A percentile compares a stretch with the other conserved stretches of the same genome.
Evolutionary conservation across 106 monocot genomes (phyloP).

Genomic region (Cymbidium sinense): DNA sequence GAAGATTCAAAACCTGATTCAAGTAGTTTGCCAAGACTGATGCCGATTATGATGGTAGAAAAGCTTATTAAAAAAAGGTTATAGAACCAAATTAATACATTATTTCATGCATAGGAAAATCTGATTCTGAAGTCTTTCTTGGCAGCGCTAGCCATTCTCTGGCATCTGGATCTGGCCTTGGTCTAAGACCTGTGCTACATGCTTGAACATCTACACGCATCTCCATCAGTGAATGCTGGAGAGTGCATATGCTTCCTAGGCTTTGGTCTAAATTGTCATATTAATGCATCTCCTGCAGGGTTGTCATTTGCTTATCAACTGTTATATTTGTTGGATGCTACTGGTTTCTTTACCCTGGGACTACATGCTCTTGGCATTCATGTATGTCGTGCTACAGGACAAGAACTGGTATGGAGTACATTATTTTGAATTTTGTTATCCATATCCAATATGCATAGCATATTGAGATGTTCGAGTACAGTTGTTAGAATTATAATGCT

Average conservation of each 20-base stretch:
- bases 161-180: neutral
- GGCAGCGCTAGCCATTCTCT: neutral
- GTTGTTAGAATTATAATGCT: neutral
- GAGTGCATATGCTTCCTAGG: neutral
- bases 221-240: neutral
- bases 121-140: neutral
- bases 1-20: neutral
- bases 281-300: conserved; percentile 38
- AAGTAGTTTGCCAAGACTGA: neutral
- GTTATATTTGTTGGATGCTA: conserved; percentile 88
- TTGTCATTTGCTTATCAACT: conserved; percentile 80
- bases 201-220: neutral
- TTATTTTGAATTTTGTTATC: neutral
- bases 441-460: neutral
- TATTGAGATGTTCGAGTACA: neutral
- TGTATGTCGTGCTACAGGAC: conserved; percentile 86
- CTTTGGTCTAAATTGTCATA: neutral
- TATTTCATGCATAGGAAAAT: neutral
- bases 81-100: neutral
- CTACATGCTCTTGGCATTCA: conserved; percentile 83
- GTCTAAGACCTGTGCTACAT: no score
- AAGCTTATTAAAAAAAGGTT: neutral
- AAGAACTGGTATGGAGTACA: conserved; percentile 71
- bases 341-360: conserved; percentile 67
- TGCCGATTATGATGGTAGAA: neutral